These are phyloP conservation scores for Ophiostoma ulmi DNA, from an alignment of 2,329 filamentous ascomycete genomes.

Conservation along the genomic window DNA sequence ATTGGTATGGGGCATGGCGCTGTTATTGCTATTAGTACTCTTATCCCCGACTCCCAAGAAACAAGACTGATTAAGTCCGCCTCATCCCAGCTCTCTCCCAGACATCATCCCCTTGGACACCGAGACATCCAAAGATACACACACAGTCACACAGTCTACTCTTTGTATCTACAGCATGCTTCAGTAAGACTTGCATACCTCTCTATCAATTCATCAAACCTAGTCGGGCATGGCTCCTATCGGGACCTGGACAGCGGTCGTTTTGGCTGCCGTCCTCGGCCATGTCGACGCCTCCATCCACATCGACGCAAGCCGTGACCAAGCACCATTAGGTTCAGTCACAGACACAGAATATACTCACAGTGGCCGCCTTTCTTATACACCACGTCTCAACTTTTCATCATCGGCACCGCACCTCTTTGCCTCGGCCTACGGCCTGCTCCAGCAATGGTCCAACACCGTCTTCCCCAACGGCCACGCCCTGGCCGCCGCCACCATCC, in stretches of 20 bases:
- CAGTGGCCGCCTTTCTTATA: neutral
- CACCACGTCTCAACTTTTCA: constrained; percentile 41
- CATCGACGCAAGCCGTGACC: neutral
- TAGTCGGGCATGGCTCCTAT: neutral
- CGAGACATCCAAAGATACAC: neutral
- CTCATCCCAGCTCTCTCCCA: neutral
- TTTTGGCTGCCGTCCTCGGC: neutral
- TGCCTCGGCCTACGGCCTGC: constrained; percentile 42
- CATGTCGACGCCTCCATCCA: constrained; percentile 16
- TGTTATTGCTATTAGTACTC: neutral
- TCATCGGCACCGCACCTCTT: constrained; percentile 46
- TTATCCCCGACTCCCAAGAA: neutral
- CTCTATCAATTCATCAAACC: neutral
- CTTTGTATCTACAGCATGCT: neutral
- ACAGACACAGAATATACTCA: neutral
- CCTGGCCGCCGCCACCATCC: constrained; percentile 43
- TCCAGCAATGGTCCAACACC: constrained; percentile 49
- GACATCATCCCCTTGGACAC: neutral
- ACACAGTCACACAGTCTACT: neutral
- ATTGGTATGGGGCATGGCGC: neutral
- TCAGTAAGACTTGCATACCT: neutral
- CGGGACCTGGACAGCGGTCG: neutral
- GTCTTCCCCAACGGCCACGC: constrained; percentile 48
- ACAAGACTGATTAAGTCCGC: neutral
- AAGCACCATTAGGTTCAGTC: neutral